Evolutionary conservation across 139 green algal genomes (phyloP).

Genomic region (Trebouxia sp.): DNA sequence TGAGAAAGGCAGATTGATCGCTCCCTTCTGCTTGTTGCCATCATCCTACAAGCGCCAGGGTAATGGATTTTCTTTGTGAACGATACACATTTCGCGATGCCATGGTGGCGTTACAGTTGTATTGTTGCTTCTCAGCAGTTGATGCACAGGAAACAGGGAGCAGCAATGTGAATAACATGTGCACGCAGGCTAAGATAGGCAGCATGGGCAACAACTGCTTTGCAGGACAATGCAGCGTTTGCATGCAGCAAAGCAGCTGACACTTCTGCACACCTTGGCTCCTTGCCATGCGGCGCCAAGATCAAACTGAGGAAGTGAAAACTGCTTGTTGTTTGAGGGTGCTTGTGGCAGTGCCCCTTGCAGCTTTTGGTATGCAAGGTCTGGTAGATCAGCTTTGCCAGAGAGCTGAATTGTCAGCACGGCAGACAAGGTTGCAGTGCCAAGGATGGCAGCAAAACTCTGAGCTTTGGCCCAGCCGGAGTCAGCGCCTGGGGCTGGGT

Average conservation of each 20-base stretch:
- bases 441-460: neutral
- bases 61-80: no score
- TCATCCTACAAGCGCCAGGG: neutral
- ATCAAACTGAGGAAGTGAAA: neutral
- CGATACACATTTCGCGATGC: no score
- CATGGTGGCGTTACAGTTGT: no score
- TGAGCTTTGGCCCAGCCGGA: constrained; percentile 12
- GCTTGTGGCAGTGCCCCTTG: neutral
- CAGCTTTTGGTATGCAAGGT: neutral
- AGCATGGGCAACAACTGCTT: no score
- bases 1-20: no score
- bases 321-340: neutral
- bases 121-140: no score
- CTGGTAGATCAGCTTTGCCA: neutral
- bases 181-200: no score
- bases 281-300: neutral
- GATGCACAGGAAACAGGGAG: no score
- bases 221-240: no score
- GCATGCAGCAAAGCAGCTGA: no score
- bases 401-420: neutral
- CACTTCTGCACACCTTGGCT: neutral
- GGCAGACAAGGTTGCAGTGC: neutral
- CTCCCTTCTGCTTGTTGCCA: neutral
- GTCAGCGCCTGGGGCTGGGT: neutral
- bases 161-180: no score